Percentiles rank a stretch among this genome's conserved stretches.
phyloP scores from a whole-genome alignment of 257 asterid species.

The Perilla frutescens region DNA sequence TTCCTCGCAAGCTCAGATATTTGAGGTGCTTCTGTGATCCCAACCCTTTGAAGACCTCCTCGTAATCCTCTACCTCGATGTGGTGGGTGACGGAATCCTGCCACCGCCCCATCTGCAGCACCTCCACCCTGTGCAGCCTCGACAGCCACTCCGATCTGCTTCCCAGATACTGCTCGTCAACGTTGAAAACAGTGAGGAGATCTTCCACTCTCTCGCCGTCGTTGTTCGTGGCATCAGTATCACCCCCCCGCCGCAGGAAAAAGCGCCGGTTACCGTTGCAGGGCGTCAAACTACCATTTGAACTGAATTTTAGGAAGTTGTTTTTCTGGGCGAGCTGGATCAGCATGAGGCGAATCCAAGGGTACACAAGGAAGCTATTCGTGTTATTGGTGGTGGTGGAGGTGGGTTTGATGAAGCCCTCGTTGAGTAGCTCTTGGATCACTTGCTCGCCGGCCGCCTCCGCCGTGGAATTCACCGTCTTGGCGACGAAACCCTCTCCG shows the following conservation, averaged over 20 bases:
- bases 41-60: neutral
- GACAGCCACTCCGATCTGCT: neutral
- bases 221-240: no score
- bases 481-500: slow-evolving; percentile 25
- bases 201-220: neutral
- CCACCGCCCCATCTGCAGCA: slow-evolving; percentile 37
- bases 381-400: no score
- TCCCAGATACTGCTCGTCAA: neutral
- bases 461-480: neutral
- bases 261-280: neutral
- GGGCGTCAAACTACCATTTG: neutral
- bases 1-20: slow-evolving; percentile 26
- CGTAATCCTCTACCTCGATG: slow-evolving; percentile 15
- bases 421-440: neutral
- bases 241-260: neutral
- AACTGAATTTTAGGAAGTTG: neutral
- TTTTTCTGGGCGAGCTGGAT: neutral
- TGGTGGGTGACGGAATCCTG: neutral
- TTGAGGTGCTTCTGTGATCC: slow-evolving; percentile 30
- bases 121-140: slow-evolving; percentile 23
- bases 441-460: slow-evolving; percentile 20
- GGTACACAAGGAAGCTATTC: slow-evolving; percentile 15
- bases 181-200: slow-evolving; percentile 6
- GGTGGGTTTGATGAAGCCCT: slow-evolving; percentile 20
- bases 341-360: slow-evolving; percentile 28